phyloP scores from a whole-genome alignment of 345 rosid species.

The Citrus hindsii region DNA sequence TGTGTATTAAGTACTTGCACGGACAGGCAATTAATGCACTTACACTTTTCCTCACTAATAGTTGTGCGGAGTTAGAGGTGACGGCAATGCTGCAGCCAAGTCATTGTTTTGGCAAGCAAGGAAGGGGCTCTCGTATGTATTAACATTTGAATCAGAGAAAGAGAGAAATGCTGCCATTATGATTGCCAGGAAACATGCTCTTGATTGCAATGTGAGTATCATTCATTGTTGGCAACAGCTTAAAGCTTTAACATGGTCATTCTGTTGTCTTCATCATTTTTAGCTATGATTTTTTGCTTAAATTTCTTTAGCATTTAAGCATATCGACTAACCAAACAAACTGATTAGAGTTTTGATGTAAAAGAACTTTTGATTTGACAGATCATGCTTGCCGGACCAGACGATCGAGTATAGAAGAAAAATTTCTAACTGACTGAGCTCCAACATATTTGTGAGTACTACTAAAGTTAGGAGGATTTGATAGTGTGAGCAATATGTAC shows the following conservation, averaged over 20 bases:
- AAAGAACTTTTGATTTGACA: conserved; percentile 22
- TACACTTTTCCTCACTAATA: conserved; percentile 19
- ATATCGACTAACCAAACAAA: background rate
- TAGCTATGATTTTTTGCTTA: background rate
- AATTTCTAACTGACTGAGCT: conserved; percentile 22
- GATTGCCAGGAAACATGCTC: conserved; percentile 79
- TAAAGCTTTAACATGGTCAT: too few species aligned
- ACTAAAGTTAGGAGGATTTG: conserved; percentile 16
- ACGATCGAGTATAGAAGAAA: conserved; percentile 46
- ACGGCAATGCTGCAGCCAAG: conserved; percentile 53
- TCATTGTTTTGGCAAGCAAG: conserved; percentile 92
- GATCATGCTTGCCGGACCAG: conserved; percentile 86
- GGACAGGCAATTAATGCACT: conserved; percentile 1
- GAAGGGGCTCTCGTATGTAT: conserved; percentile 65
- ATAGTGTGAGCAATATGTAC: conserved; percentile 19
- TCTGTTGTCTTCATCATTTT: background rate
- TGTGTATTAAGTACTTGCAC: background rate
- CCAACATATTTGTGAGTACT: conserved; percentile 24
- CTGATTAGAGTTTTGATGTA: background rate
- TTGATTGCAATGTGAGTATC: conserved; percentile 70
- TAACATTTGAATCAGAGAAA: conserved; percentile 81
- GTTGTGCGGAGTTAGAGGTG: conserved; percentile 85
- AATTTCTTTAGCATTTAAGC: background rate
- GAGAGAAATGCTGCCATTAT: conserved; percentile 85
- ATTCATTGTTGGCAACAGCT: too few species aligned